Base-by-base conservation (phyloP, 345 rosid species). In the Salix suchowensis region DNA sequence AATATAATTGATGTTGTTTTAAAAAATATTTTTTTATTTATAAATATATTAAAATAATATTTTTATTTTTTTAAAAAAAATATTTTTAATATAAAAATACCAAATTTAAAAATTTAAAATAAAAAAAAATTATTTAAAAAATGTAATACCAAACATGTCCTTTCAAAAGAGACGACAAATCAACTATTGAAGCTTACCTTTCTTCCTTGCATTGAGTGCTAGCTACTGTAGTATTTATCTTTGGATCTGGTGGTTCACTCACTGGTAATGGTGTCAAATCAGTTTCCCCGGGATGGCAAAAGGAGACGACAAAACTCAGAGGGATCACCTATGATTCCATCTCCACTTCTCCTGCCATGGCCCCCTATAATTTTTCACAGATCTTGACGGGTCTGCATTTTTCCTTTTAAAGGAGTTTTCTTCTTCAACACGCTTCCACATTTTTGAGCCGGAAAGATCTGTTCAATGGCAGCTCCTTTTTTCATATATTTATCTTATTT, bases 221-320 rank as follows among this genome's bases (percentile, higher is more conserved):
- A 36, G 23, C n/a, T 18, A 8, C 40, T 8, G 23, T 19, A 32
- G 37, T 26, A 10, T 7, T 62, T 58, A 23, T 58, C 62, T 23
- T 0, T 58, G 62, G 62, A 24, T 23, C 62, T 21, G 26, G 12
- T 40, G 28, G 15, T 15, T 16, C 1, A 44, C 36, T 1, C 37
- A 34, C 37, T 34, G 37, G 37, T 34, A 34, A 34, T 69, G 32
- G 72, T 69, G 72, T 69, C 72, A 69, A 16, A 46, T 69, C 72
- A 69, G 54, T 4, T 12, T 30, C 58, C 37, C 37, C 24, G 46
- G 10, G 46, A 21, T 7, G 19, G 72, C 9, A 23, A 68, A 42
- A 68, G 0, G 6, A 11, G 50, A 30, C 13, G 64, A 23, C 28
- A 58, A n/a, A 23, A 9, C 28, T 11, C 23, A 19, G 13, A 66